phyloP scores from a whole-genome alignment of 2,329 filamentous ascomycete genomes.

The Spiromastix sp. region DNA sequence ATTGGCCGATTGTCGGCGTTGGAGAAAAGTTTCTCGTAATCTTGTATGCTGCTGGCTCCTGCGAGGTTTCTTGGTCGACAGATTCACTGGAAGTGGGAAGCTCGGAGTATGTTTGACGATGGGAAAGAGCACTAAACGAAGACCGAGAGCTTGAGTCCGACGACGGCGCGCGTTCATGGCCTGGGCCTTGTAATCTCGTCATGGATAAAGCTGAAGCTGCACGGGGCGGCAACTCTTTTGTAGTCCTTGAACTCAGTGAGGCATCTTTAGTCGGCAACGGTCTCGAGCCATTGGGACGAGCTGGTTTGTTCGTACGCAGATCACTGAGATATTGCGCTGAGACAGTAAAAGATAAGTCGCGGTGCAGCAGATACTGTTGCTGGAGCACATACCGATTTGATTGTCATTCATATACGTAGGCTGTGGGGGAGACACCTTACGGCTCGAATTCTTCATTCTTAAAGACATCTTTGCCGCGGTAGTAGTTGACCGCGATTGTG shows the following conservation, averaged over 20 bases:
- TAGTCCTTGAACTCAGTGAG: constrained; percentile 15
- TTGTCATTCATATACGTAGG: constrained; percentile 37
- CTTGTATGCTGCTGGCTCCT: constrained; percentile 24
- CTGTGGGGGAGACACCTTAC: constrained; percentile 37
- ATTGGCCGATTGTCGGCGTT: constrained; percentile 21
- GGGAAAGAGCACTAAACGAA: constrained; percentile 31
- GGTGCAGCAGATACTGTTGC: too few species aligned
- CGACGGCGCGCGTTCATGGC: constrained; percentile 11
- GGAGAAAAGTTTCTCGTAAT: constrained; percentile 28
- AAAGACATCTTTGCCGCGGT: too few species aligned
- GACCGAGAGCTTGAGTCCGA: constrained; percentile 24
- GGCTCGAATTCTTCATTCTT: constrained; percentile 24
- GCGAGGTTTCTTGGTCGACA: constrained; percentile 28
- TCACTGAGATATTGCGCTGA: constrained; percentile 51
- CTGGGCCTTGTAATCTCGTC: constrained; percentile 16
- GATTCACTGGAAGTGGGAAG: constrained; percentile 14
- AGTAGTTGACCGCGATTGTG: too few species aligned
- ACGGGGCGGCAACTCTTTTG: constrained; percentile 27
- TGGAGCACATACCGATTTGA: constrained; percentile 33
- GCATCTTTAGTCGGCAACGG: constrained; percentile 44
- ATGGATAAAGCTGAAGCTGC: constrained; percentile 35
- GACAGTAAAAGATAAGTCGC: constrained; percentile 7
- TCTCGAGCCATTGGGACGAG: constrained; percentile 50
- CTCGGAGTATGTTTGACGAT: constrained; percentile 25
- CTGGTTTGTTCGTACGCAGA: constrained; percentile 46